Evolutionary conservation across 1,284 basidiomycete species (phyloP), one percentile per base, ranked within the genome.

Genomic region (Pseudozyma thailandica): DNA sequence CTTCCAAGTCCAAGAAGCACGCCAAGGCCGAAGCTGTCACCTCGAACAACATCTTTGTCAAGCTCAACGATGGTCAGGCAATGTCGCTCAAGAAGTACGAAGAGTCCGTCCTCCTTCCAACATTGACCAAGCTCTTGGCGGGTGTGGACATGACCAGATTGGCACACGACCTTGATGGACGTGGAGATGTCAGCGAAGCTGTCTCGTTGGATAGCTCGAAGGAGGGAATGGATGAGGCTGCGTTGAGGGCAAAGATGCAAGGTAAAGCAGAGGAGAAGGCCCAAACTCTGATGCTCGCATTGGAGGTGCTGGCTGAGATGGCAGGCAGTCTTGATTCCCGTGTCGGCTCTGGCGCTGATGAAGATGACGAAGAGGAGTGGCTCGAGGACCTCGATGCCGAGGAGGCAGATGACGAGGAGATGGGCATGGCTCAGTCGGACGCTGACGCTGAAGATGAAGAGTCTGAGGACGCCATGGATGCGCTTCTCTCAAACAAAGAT

Each of bases 261-360:
- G 59, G 44, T 9, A 68, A 64, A 23, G 76, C 74, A 4, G 60
- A 69, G 39, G 76, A 76, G 35, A 70, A 70, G 41, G 56, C 70
- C 21, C 72, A 77, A 28, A 78, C 63, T 15, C 30, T 71, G 15
- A 63, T 72, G 57, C 65, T 80, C 12, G 75, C 78, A 16, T 50
- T 80, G 23, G 80, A 81, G 39, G 53, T 80, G 5, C 38, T 81
- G 2, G 76, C 78, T 15, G 80, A 82, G 53, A 50, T 79, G 55
- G 68, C 64, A 13, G 72, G 52, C 13, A 25, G 46, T 37, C 26
- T 78, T 4, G 75, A 72, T 10, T 48, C 44, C 27, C 38, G 26
- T 39, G 43, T 44, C 12, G 44, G 45, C 12, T 38, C 18, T 4
- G 21, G 45, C 20, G 51, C 26, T 6, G 54, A 50, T 9, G 59